Percentiles rank a stretch among this genome's conserved stretches.
Conservation (phyloP, 2,329 filamentous ascomycete genomes). For the Dothistroma septosporum region DNA sequence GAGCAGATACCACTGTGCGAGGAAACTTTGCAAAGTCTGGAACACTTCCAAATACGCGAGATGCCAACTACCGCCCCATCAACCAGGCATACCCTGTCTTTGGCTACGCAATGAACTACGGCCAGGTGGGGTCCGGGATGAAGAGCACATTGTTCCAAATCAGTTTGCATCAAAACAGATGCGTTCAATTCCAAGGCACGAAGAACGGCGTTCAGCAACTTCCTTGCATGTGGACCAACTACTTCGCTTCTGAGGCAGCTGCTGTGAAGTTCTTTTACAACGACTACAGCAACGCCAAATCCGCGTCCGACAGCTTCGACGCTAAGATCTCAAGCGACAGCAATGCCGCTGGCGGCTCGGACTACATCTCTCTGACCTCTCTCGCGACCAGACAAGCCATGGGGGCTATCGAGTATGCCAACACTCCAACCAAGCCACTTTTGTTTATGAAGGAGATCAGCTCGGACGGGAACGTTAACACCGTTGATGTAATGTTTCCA, state of each 20-base stretch:
- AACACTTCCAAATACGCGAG: conserved; percentile 41
- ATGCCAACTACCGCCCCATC: conserved; percentile 48
- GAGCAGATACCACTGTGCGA: conserved; percentile 45
- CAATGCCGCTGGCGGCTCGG: conserved; percentile 42
- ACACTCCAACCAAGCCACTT: conserved; percentile 44
- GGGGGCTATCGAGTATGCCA: conserved; percentile 48
- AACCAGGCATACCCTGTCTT: conserved; percentile 50
- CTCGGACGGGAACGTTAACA: conserved; percentile 35
- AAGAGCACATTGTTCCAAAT: conserved; percentile 47
- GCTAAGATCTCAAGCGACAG: conserved; percentile 44
- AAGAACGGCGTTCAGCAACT: conserved; percentile 35
- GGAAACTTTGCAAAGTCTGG: conserved; percentile 42
- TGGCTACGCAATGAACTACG: conserved; percentile 50
- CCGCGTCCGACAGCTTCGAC: conserved; percentile 42
- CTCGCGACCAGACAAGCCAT: conserved; percentile 51
- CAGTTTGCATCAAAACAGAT: conserved; percentile 48
- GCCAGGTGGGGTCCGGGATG: conserved; percentile 38
- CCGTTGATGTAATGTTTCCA: conserved; percentile 36
- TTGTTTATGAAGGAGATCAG: conserved; percentile 58
- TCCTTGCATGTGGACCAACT: conserved; percentile 51
- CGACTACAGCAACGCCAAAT: conserved; percentile 40
- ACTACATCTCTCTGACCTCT: conserved; percentile 49
- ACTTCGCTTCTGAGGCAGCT: conserved; percentile 44
- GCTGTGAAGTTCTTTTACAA: conserved; percentile 48
- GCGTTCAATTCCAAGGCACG: conserved; percentile 46